These are phyloP conservation scores for Stemphylium beticola DNA, from an alignment of 2,329 filamentous ascomycete genomes.

Conservation along the genomic window DNA sequence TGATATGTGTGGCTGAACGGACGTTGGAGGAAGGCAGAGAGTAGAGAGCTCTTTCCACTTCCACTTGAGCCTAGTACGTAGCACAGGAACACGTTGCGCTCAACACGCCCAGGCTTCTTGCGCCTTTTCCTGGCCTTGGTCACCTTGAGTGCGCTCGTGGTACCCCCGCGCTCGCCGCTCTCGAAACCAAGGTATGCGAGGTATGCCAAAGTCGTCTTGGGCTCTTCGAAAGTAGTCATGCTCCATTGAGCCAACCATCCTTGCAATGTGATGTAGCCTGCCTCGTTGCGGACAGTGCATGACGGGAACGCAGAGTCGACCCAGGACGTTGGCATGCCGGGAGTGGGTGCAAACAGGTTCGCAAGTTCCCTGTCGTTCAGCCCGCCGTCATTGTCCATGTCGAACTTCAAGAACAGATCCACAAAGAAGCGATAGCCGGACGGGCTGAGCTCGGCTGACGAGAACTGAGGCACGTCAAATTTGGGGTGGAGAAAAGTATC, in stretches of 20 bases:
- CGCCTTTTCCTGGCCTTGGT: constrained; percentile 90
- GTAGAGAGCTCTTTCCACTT: constrained; percentile 87
- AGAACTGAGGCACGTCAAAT: constrained; percentile 90
- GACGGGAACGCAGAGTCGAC: constrained; percentile 87
- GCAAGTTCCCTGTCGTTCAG: constrained; percentile 84
- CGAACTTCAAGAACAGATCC: constrained; percentile 91
- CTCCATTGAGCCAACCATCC: constrained; percentile 99
- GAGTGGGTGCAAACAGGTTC: constrained; percentile 89
- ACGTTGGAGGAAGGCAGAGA: constrained; percentile 89
- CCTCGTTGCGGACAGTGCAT: constrained; percentile 93
- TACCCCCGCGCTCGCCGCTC: constrained; percentile 72
- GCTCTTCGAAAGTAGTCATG: constrained; percentile 97
- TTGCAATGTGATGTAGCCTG: constrained; percentile 92
- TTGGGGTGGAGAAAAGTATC: constrained; percentile 91
- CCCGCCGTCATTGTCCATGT: constrained; percentile 97
- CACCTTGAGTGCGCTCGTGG: constrained; percentile 86
- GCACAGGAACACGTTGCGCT: constrained; percentile 92
- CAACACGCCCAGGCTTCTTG: constrained; percentile 80
- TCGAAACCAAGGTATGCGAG: constrained; percentile 96
- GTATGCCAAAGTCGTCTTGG: constrained; percentile 93
- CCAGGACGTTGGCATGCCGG: constrained; percentile 87
- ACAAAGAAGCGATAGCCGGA: constrained; percentile 97
- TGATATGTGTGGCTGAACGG: constrained; percentile 84
- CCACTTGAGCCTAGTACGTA: constrained; percentile 86
- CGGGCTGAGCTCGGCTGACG: constrained; percentile 91